These are phyloP conservation scores for Yarrowia galli DNA, from an alignment of 1,139 yeast genomes.

Conservation along the genomic window DNA sequence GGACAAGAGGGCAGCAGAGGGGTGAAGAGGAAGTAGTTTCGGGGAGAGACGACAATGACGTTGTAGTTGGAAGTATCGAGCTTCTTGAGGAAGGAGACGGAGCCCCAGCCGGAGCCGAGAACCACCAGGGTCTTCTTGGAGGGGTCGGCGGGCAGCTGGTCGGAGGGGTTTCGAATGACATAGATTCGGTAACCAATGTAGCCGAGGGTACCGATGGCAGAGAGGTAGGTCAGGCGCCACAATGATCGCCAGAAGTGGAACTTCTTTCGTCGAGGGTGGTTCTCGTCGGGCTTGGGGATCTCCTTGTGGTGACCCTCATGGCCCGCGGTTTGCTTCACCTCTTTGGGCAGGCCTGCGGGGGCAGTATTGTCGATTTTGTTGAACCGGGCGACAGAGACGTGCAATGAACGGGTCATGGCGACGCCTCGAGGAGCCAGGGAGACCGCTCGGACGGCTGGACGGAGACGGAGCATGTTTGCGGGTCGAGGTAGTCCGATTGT, in stretches of 20 bases:
- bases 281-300: slow-evolving; percentile 18
- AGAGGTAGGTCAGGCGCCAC: slow-evolving; percentile 50
- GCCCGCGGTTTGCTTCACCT: slow-evolving; percentile 24
- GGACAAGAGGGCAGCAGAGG: slow-evolving; percentile 94
- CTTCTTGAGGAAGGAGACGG: slow-evolving; percentile 79
- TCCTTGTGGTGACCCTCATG: slow-evolving; percentile 18
- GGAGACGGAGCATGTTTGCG: slow-evolving; percentile 34
- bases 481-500: slow-evolving; percentile 17
- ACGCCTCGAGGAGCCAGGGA: slow-evolving; percentile 22
- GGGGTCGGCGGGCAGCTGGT: slow-evolving; percentile 54
- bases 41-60: slow-evolving; percentile 88
- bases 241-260: slow-evolving; percentile 46
- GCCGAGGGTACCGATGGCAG: slow-evolving; percentile 48
- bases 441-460: slow-evolving; percentile 36
- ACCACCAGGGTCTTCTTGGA: slow-evolving; percentile 88
- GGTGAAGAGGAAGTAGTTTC: slow-evolving; percentile 93
- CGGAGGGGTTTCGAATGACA: slow-evolving; percentile 51
- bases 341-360: slow-evolving; percentile 35
- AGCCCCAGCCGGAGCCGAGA: slow-evolving; percentile 96
- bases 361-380: slow-evolving; percentile 23
- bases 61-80: slow-evolving; percentile 87
- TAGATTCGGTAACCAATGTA: slow-evolving; percentile 51
- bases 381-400: slow-evolving; percentile 17
- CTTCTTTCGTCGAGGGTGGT: slow-evolving; percentile 34
- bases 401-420: slow-evolving; percentile 33